Evolutionary conservation across 495 filamentous ascomycete species (phyloP), one percentile per base, ranked within the genome.

Genomic region (Penicillium nucicola): DNA sequence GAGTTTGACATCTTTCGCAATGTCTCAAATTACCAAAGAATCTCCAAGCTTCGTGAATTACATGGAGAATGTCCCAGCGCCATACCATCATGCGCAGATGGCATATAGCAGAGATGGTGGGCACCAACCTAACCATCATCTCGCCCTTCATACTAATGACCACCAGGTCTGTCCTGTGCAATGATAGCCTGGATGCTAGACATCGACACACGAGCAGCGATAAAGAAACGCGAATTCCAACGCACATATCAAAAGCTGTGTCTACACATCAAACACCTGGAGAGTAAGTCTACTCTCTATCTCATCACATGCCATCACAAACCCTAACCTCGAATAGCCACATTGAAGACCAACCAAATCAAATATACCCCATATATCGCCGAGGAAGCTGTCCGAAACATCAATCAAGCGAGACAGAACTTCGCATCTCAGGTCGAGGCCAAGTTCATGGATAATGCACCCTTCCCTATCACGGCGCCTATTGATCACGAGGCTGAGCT

Each of bases 101-200:
- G 15, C 18, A 12, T 48, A 48, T 13, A 39, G 28, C 28, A 41
- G 32, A 40, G 46, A 48, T 22, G 46, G 46, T 48, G 33, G 2
- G 36, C 25, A 8, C 25, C 7, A 28, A 9, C 25, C 25, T 5
- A 4, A 17, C 3, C 3, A 31, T n/a, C 13, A 41, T 1, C 35
- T 18, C 4, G 18, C 6, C 9, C 8, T 13, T 41, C 13, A 48
- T 13, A 32, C 10, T 28, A 9, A 9, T 15, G 14, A 33, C 6
- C 7, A 1, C 11, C n/a, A 48, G 46, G 36, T 15, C 25, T 48
- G 2, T 40, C 46, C 1, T 38, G 46, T 3, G 46, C 46, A 33
- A 48, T 41, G 46, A 41, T 48, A 3, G 28, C 46, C 1, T 48
- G 46, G 46, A 48, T 48, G 36, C 18, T 48, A n/a, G 46, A 48